phyloP scores from a whole-genome alignment of 805 yeast species.

The Pichia occidentalis region DNA sequence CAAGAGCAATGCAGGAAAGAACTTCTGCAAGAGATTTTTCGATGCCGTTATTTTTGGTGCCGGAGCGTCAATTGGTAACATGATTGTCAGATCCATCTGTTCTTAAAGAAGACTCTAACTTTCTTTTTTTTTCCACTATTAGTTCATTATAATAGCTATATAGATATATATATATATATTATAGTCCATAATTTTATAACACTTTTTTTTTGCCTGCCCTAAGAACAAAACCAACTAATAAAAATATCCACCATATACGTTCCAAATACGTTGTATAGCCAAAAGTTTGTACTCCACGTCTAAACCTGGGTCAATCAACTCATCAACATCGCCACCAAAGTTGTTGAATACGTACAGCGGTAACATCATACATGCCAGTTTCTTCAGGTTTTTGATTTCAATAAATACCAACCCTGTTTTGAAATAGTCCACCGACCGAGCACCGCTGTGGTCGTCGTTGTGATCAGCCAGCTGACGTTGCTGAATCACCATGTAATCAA shows the following conservation, averaged over 20 bases:
- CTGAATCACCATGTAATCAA: slow-evolving; percentile 16
- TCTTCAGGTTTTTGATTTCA: slow-evolving; percentile 54
- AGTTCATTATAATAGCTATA: too few relatives aligned
- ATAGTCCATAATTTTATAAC: not conserved
- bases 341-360: slow-evolving; percentile 45
- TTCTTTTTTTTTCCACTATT: not conserved
- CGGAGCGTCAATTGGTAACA: slow-evolving; percentile 90
- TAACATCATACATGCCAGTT: slow-evolving; percentile 40
- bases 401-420: slow-evolving; percentile 59
- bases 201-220: too few relatives aligned
- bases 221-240: too few relatives aligned
- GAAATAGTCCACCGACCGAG: slow-evolving; percentile 24
- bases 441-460: slow-evolving; percentile 7
- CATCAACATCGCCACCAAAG: slow-evolving; percentile 61
- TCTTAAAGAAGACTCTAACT: too few relatives aligned
- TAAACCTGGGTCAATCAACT: slow-evolving; percentile 40
- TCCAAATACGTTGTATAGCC: slow-evolving; percentile 54
- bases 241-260: slow-evolving; percentile 40
- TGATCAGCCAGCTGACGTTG: not conserved
- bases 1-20: slow-evolving; percentile 24
- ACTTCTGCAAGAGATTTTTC: slow-evolving; percentile 75
- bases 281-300: slow-evolving; percentile 35
- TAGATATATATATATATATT: not conserved
- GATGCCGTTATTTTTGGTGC: slow-evolving; percentile 95
- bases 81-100: slow-evolving; percentile 67